Percentiles rank a stretch among this genome's conserved stretches.
These are phyloP conservation scores for Diutina scorzettiae DNA, from an alignment of 1,139 yeast genomes.

Conservation along the genomic window DNA sequence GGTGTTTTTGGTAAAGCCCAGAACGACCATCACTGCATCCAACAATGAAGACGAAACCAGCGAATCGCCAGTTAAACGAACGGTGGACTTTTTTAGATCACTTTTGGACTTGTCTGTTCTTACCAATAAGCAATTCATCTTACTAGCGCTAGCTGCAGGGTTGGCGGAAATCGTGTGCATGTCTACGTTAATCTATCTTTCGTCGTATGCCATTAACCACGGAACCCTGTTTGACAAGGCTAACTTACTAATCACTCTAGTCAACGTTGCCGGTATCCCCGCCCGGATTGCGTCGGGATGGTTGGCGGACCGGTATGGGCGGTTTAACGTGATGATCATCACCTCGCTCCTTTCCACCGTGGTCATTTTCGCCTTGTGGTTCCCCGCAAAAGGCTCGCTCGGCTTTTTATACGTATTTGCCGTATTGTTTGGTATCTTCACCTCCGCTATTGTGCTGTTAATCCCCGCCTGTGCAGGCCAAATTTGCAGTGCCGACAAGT, in stretches of 20 bases:
- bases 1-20: slow-evolving; percentile 9
- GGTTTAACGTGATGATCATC: slow-evolving; percentile 39
- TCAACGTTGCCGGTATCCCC: slow-evolving; percentile 35
- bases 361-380: slow-evolving; percentile 33
- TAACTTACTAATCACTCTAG: slow-evolving; percentile 21
- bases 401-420: slow-evolving; percentile 16
- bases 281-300: slow-evolving; percentile 37
- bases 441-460: slow-evolving; percentile 20
- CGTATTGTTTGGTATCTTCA: slow-evolving; percentile 19
- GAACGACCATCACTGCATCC: too few relatives aligned
- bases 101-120: slow-evolving; percentile 30
- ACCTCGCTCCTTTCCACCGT: slow-evolving; percentile 26
- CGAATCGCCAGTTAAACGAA: background rate
- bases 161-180: slow-evolving; percentile 38
- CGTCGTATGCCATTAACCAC: slow-evolving; percentile 7
- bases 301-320: slow-evolving; percentile 36
- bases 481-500: slow-evolving; percentile 51
- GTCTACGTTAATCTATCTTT: slow-evolving; percentile 16
- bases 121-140: slow-evolving; percentile 26
- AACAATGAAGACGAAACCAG: too few relatives aligned
- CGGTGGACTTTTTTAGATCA: slow-evolving; percentile 12
- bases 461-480: slow-evolving; percentile 32
- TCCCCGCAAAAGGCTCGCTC: slow-evolving; percentile 21
- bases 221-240: slow-evolving; percentile 7
- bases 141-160: slow-evolving; percentile 30